A percentile compares a stretch with the other conserved stretches of the same genome.
phyloP scores from a whole-genome alignment of 129 eudicot species.

The Lactuca saligna region DNA sequence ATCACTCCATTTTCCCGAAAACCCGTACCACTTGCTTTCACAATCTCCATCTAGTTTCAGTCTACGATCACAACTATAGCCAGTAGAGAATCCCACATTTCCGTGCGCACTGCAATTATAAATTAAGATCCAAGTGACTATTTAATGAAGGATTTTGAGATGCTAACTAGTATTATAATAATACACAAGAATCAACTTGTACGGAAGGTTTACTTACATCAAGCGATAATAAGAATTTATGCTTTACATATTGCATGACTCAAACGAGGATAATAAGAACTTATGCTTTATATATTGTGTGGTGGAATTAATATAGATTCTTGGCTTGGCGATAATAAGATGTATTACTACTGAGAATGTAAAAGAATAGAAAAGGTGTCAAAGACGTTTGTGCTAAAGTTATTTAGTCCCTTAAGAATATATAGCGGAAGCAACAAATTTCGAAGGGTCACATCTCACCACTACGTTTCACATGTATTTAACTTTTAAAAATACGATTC shows the following conservation, averaged over 20 bases:
- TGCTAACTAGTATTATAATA: not conserved
- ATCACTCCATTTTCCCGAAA: conserved; percentile 69
- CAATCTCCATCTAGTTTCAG: conserved; percentile 36
- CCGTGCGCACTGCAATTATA: conserved; percentile 62
- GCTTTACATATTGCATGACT: not conserved
- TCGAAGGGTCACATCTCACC: too few species aligned
- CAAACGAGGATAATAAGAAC: not conserved
- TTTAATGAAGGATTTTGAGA: not conserved
- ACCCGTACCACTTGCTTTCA: conserved; percentile 57
- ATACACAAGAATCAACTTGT: not conserved
- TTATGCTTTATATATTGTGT: not conserved
- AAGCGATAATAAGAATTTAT: not conserved
- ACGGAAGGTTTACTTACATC: not conserved
- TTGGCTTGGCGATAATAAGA: not conserved
- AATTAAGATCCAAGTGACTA: not conserved
- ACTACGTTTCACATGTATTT: too few species aligned
- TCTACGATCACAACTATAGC: conserved; percentile 55
- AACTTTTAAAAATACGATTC: too few species aligned
- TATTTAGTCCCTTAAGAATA: not conserved
- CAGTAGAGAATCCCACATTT: conserved; percentile 70
- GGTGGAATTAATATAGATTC: not conserved
- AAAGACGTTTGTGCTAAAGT: not conserved
- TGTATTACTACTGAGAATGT: not conserved
- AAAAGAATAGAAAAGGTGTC: not conserved
- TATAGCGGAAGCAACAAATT: not conserved